These are phyloP conservation scores for Rhizoclosmatium globosum DNA, from an alignment of 192 early-diverging fungal species.

Conservation along the genomic window DNA sequence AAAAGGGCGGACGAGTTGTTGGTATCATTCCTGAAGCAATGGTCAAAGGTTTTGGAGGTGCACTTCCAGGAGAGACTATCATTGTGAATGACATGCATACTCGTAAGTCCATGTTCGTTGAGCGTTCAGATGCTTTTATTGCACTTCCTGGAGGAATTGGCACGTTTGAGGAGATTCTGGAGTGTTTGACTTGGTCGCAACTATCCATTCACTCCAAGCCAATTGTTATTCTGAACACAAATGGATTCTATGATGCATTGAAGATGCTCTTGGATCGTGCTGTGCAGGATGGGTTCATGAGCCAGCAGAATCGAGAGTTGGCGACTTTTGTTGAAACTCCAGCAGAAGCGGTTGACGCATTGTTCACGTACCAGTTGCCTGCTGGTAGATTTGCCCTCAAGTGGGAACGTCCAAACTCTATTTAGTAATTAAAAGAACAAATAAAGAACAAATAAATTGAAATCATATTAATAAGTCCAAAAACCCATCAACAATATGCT, in stretches of 20 bases:
- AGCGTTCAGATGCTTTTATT: conserved; percentile 75
- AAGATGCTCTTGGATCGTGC: conserved; percentile 68
- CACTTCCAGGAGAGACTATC: conserved; percentile 57
- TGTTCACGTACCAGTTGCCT: conserved; percentile 20
- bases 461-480: background rate
- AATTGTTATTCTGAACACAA: conserved; percentile 78
- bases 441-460: no score
- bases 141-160: conserved; percentile 88
- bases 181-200: conserved; percentile 56
- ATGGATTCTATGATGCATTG: conserved; percentile 79
- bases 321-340: conserved; percentile 68
- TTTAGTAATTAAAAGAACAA: background rate
- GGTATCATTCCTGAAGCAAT: conserved; percentile 82
- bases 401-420: background rate
- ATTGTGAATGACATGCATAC: conserved; percentile 84
- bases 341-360: conserved; percentile 44
- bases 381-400: background rate
- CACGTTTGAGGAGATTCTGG: conserved; percentile 78
- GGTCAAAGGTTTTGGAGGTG: conserved; percentile 30
- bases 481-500: background rate
- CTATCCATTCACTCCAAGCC: conserved; percentile 85
- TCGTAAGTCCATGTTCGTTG: conserved; percentile 79
- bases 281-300: conserved; percentile 72
- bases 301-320: conserved; percentile 53
- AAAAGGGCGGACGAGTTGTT: conserved; percentile 67